Base-by-base conservation (phyloP, 1,284 basidiomycete genomes). In the Ceraceosorus guamensis region DNA sequence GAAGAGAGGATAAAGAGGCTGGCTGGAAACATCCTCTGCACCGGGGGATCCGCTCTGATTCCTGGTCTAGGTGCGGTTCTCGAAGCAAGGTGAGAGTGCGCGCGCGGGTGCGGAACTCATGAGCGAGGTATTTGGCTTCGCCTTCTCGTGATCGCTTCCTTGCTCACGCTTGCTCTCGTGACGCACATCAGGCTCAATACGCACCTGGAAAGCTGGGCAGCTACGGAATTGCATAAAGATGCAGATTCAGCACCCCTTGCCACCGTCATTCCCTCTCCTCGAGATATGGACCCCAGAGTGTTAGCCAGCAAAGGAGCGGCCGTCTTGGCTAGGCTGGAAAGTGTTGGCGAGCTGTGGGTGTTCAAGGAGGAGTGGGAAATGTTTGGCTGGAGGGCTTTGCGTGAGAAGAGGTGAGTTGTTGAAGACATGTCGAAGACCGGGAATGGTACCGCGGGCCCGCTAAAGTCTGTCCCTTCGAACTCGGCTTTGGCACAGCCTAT, bases 241-340 rank as follows among this genome's bases (percentile, higher is more conserved):
- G 63, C 65, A 5, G 57, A 56, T 24, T 59, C 57, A 16, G 66
- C 47, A 59, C 37, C 67, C 61, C 66, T 65, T 41, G 87, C 75
- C 86, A 88, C 72, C 85, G 88, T 93, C 59, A 88, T 97, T 46
- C 89, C 91, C 14, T 87, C 90, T 2, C 91, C 91, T 1, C 88
- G 91, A 71, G 90, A 91, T 58, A 85, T 96, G 57, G 91, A 97
- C 77, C 89, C 90, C 5, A 83, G 85, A 39, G 85, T 90, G 50
- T 81, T 97, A 44, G 85, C 85, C 24, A 98, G 93, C 93, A 96
- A 96, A 77, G 93, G 93, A 5, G 90, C 88, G 16, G 85, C 87
- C n/a, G 89, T 95, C 18, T 83, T 97, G 57, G 89, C 87, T 33
- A 88, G 90, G 77, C 87, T 98, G 82, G 93, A 97, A 50, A 83